Evolutionary conservation across 768 basidiomycete species (phyloP).

Genomic region (Pleurotus sapidus): DNA sequence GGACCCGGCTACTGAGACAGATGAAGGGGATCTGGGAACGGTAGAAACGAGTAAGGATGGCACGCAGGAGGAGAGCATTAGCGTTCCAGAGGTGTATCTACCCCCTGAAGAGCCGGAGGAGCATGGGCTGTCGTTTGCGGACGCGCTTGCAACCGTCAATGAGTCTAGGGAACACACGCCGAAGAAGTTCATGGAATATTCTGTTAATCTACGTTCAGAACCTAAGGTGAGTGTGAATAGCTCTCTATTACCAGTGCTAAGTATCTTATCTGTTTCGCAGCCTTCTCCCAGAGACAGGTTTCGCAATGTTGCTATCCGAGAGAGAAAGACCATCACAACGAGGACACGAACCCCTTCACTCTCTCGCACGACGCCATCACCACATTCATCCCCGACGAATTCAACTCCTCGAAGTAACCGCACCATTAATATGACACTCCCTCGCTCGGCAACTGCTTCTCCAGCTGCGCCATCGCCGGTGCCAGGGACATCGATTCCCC

Average conservation of each 20-base stretch:
- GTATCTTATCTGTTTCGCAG: slow-evolving; percentile 26
- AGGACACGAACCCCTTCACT: slow-evolving; percentile 66
- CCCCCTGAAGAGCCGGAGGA: slow-evolving; percentile 43
- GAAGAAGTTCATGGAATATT: slow-evolving; percentile 56
- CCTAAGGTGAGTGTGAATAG: slow-evolving; percentile 41
- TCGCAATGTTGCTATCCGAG: slow-evolving; percentile 60
- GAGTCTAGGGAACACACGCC: slow-evolving; percentile 44
- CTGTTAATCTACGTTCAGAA: slow-evolving; percentile 58
- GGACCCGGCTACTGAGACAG: slow-evolving; percentile 27
- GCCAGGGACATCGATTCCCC: slow-evolving; percentile 42
- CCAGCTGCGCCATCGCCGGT: slow-evolving; percentile 44
- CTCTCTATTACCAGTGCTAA: neutral
- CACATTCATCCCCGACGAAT: slow-evolving; percentile 56
- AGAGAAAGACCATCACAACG: slow-evolving; percentile 40
- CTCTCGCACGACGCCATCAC: slow-evolving; percentile 57
- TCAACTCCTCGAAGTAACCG: slow-evolving; percentile 61
- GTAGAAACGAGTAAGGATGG: slow-evolving; percentile 38
- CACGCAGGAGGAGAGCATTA: slow-evolving; percentile 17
- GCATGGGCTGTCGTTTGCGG: slow-evolving; percentile 46
- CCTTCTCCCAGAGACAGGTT: slow-evolving; percentile 60
- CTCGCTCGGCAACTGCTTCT: slow-evolving; percentile 13
- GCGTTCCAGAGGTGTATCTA: slow-evolving; percentile 52
- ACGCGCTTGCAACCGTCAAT: slow-evolving; percentile 57
- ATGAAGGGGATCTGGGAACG: slow-evolving; percentile 34
- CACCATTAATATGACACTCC: slow-evolving; percentile 26